Conservation (phyloP, 495 filamentous ascomycete genomes). For the Hyaloscypha variabilis region DNA sequence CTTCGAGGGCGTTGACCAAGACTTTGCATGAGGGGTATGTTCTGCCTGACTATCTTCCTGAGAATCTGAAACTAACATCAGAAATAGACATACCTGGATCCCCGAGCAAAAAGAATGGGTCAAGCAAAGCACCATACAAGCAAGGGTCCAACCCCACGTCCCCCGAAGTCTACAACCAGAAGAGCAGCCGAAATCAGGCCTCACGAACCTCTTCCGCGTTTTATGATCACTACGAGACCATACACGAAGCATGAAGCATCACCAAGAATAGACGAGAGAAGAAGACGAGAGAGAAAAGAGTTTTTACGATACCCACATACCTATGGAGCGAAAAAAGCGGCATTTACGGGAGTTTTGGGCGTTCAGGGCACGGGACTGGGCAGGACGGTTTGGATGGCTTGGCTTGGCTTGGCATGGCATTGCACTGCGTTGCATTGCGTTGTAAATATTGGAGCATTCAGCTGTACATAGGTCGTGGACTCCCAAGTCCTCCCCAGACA, state of each 20-base stretch:
- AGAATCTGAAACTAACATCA: neutral
- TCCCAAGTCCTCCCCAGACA: too few species aligned
- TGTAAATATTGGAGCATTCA: too few species aligned
- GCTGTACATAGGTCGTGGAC: too few species aligned
- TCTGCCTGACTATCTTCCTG: neutral
- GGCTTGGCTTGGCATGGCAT: too few species aligned
- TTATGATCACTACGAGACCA: constrained; percentile 1
- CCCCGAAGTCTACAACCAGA: constrained; percentile 22
- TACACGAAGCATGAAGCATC: too few species aligned
- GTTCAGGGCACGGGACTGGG: neutral
- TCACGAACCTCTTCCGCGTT: constrained; percentile 13
- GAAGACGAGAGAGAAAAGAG: neutral
- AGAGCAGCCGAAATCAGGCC: constrained; percentile 11
- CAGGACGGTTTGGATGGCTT: too few species aligned
- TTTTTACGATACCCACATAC: too few species aligned
- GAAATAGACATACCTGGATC: constrained; percentile 27
- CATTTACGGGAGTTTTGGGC: neutral
- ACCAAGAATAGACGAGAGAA: too few species aligned
- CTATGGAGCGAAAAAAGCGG: too few species aligned
- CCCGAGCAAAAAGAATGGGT: constrained; percentile 32
- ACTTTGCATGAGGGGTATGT: constrained; percentile 67
- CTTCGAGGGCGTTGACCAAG: constrained; percentile 60
- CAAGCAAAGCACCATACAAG: constrained; percentile 6
- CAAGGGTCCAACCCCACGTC: constrained; percentile 16
- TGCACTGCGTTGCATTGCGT: too few species aligned